A percentile compares a stretch with the other conserved stretches of the same genome.
These are phyloP conservation scores for Naganishia friedmannii DNA, from an alignment of 768 basidiomycete genomes.

Conservation along the genomic window DNA sequence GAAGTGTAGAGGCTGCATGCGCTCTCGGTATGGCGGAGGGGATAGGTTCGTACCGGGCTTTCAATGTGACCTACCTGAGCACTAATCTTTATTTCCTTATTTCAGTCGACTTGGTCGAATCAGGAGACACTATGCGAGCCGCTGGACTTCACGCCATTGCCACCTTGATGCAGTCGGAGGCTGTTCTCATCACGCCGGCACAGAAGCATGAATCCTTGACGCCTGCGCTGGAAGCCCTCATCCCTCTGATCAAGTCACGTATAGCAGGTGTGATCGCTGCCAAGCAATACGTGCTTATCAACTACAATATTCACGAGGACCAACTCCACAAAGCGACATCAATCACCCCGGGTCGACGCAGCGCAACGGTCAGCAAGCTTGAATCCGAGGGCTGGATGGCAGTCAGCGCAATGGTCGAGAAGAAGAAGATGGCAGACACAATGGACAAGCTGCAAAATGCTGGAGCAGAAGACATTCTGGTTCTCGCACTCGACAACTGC, in stretches of 20 bases:
- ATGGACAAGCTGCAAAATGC: slow-evolving; percentile 82
- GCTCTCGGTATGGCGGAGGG: slow-evolving; percentile 93
- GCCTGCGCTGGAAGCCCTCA: slow-evolving; percentile 63
- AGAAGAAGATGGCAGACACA: slow-evolving; percentile 68
- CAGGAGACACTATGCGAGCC: slow-evolving; percentile 98
- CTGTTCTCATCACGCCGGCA: slow-evolving; percentile 78
- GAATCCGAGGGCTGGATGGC: slow-evolving; percentile 85
- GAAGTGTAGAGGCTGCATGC: slow-evolving; percentile 97
- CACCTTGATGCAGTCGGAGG: slow-evolving; percentile 79
- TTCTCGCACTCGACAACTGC: slow-evolving; percentile 89
- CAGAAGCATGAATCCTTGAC: slow-evolving; percentile 49
- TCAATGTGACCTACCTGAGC: no score
- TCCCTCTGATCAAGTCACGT: slow-evolving; percentile 75
- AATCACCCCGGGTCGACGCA: slow-evolving; percentile 84
- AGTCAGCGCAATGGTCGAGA: slow-evolving; percentile 88
- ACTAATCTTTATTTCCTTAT: background rate
- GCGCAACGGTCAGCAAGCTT: slow-evolving; percentile 75
- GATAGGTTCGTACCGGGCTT: slow-evolving; percentile 67
- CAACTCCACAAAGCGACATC: slow-evolving; percentile 62
- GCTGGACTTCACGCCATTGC: slow-evolving; percentile 91
- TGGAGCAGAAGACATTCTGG: slow-evolving; percentile 86
- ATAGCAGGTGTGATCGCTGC: slow-evolving; percentile 86
- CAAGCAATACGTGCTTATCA: slow-evolving; percentile 76
- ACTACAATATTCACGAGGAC: slow-evolving; percentile 80
- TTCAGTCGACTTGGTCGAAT: slow-evolving; percentile 61